Base-by-base conservation (phyloP, 148 eudicot genomes). In the Drosera capensis region DNA sequence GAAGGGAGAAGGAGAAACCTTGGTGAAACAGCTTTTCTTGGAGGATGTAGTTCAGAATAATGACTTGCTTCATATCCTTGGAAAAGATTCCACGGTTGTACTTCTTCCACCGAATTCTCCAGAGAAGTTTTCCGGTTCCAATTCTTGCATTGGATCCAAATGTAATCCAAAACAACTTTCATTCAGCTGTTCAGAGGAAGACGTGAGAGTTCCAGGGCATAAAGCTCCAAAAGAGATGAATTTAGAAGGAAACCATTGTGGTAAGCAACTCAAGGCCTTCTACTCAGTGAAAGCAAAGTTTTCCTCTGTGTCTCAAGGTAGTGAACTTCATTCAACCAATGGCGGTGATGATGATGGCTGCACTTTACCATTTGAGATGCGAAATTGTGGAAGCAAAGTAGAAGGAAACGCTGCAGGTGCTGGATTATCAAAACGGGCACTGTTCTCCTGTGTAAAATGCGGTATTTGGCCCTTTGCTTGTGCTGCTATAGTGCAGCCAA, bases 381-480 rank as follows among this genome's bases (percentile, higher is more conserved):
- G 40, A 24, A 42, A 73, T 12, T 25, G 54, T 34, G 70, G 65
- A 20, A 42, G 56, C 38, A 72, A 34, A 54, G 55, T 36, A 23
- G 70, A 54, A 44, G 66, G 55, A 62, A 59, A 45, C 48, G 55
- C 72, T 58, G 60, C 51, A 55, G 48, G 66, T 53, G 81, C 74
- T 49, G 76, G 60, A 37, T 34, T 67, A 19, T 54, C 79, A 1
- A 77, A 71, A 19, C 75, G 78, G 45, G 88, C 93, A 48, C 60
- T 90, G 46, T 90, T 90, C 70, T 84, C 99, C 20, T 90, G 99
- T 45, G 93, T 81, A 55, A 80, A 86, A 62, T 90, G 99, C 71
- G 99, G 99, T 49, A 80, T 90, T 57, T 69, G 90, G 74, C 81
- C 79, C 40, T 90, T 80, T 70, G 79, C 95, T 51, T 90, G 95